Base-by-base conservation (phyloP, 192 early-diverging fungal species). In the Podila verticillata region DNA sequence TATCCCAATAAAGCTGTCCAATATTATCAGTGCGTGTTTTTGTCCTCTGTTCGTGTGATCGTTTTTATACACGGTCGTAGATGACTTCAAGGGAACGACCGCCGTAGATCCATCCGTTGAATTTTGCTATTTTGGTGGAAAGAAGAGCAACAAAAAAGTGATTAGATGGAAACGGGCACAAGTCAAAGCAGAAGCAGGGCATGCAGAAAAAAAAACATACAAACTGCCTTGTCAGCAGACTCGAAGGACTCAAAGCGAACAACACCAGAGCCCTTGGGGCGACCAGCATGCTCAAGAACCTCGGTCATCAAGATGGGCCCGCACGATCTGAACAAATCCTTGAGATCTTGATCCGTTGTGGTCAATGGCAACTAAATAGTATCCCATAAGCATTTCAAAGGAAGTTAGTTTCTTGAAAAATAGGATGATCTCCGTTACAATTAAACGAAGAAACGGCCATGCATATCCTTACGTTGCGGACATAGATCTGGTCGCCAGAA, bases 341-440 rank as follows among this genome's bases (percentile, higher is more conserved):
- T 87, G 9, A 90, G 57, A 56, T 90, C 89, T 51, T 88, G 82
- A 61, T 85, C 80, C 10, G 87, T 90, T 12, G 89, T 90, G 15
- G 87, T 83, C n/a, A 85, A 88, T 4, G 89, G 87, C 20, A 90
- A 47, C 89, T 90, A 58, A 64, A 9, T 30, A 13, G 19, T 26
- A 56, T 22, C 30, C 10, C 64, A 36, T 4, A 61, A 47, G 39
- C 15, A 44, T 15, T 15, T 44, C 13, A 44, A 3, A 3, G 4
- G 39, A 44, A 15, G 7, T 44, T 44, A 44, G 39, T 15, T 44
- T 44, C 39, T 10, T 39, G 34, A 22, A 20, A 26, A 49, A 61
- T n/a, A 5, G 20, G 17, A 20, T 31, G 56, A 44, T 0, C 0
- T 39, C 29, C 10, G 3, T 67, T 13, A 22, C 7, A 28, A 54